Percentiles rank a stretch among this genome's conserved stretches.
Conservation (phyloP, 768 basidiomycete genomes). For the Lentinus tigrinus region DNA sequence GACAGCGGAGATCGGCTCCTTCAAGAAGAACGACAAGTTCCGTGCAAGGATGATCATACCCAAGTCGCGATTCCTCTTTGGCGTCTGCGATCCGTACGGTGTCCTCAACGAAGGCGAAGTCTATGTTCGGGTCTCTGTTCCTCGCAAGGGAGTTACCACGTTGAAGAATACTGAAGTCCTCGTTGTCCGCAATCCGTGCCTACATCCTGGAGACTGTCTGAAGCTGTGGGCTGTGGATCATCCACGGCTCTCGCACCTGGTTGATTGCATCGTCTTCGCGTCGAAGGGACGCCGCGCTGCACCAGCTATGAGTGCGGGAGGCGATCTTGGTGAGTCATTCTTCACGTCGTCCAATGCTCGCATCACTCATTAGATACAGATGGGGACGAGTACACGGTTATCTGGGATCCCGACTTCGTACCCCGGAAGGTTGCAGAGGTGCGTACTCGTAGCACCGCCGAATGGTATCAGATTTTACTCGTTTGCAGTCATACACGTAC, state of each 20-base stretch:
- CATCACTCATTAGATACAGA: not conserved
- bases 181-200: constrained; percentile 66
- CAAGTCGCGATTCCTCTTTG: constrained; percentile 61
- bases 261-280: constrained; percentile 70
- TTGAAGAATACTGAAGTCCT: constrained; percentile 61
- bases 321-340: constrained; percentile 51
- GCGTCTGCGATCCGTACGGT: constrained; percentile 66
- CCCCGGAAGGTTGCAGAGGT: constrained; percentile 56
- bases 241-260: constrained; percentile 49
- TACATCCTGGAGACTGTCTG: constrained; percentile 68
- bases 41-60: constrained; percentile 61
- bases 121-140: constrained; percentile 54
- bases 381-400: constrained; percentile 70
- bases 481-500: constrained; percentile 73
- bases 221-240: constrained; percentile 61
- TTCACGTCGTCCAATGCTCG: not conserved
- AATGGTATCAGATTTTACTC: too few species aligned
- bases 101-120: constrained; percentile 65
- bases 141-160: constrained; percentile 51
- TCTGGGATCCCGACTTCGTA: constrained; percentile 66
- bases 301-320: constrained; percentile 70
- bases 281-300: constrained; percentile 60
- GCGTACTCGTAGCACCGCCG: not conserved
- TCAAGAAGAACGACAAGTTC: constrained; percentile 51
- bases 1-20: constrained; percentile 47